These are phyloP conservation scores for Cladosporium sp. DNA, from an alignment of 2,329 filamentous ascomycete genomes.

Conservation along the genomic window DNA sequence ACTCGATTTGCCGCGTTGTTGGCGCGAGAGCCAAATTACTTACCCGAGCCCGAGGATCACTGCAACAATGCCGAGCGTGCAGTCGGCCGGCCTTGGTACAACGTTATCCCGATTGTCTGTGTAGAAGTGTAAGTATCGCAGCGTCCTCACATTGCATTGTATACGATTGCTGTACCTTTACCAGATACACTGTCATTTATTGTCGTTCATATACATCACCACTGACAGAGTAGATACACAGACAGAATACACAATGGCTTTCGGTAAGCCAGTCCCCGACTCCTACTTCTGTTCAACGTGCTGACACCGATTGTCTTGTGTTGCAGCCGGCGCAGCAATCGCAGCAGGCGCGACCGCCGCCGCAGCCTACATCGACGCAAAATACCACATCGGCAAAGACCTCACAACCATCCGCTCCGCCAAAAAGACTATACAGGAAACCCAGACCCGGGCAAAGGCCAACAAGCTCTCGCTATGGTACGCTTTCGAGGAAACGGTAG, in stretches of 20 bases:
- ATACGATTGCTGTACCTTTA: background rate
- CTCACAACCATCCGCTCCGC: slow-evolving; percentile 48
- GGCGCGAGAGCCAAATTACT: background rate
- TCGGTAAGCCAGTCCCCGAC: slow-evolving; percentile 8
- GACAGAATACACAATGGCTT: slow-evolving; percentile 11
- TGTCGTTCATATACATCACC: background rate
- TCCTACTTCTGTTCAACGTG: background rate
- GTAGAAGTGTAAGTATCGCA: background rate
- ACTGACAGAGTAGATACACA: background rate
- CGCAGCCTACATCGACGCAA: slow-evolving; percentile 64
- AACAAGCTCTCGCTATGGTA: slow-evolving; percentile 65
- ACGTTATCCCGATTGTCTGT: background rate
- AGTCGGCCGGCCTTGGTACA: slow-evolving; percentile 13
- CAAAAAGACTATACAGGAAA: slow-evolving; percentile 41
- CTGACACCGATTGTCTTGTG: background rate
- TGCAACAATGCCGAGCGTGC: slow-evolving; percentile 11
- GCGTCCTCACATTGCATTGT: background rate
- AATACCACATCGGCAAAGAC: slow-evolving; percentile 66
- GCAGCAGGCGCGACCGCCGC: slow-evolving; percentile 18
- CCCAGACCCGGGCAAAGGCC: slow-evolving; percentile 44
- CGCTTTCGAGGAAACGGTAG: slow-evolving; percentile 54
- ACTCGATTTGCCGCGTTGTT: slow-evolving; percentile 5
- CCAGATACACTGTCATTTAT: background rate
- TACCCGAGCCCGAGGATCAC: slow-evolving; percentile 6
- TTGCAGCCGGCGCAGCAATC: slow-evolving; percentile 15